phyloP scores from a whole-genome alignment of 805 yeast genomes.

The Yamadazyma insecticola region DNA sequence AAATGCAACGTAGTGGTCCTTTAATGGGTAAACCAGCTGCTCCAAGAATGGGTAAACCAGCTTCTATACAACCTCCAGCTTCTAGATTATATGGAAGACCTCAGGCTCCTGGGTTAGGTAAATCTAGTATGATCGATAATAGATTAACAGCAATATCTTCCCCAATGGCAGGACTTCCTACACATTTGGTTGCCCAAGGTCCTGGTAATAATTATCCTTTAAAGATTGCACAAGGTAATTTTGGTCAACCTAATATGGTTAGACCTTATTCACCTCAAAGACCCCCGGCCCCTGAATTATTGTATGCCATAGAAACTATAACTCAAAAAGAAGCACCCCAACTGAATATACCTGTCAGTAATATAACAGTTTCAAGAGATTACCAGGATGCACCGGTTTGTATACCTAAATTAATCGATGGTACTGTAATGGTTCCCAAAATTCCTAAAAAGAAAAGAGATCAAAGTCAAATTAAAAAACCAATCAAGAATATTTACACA shows the following conservation, averaged over 20 bases:
- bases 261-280: slow-evolving; percentile 16
- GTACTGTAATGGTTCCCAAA: slow-evolving; percentile 27
- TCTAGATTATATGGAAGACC: slow-evolving; percentile 30
- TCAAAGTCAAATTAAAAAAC: slow-evolving; percentile 33
- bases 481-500: slow-evolving; percentile 60
- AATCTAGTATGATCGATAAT: slow-evolving; percentile 15
- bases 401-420: slow-evolving; percentile 24
- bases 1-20: slow-evolving; percentile 17
- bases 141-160: slow-evolving; percentile 17
- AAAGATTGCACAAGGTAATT: slow-evolving; percentile 15
- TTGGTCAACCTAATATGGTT: slow-evolving; percentile 1
- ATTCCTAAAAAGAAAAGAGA: slow-evolving; percentile 27
- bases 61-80: slow-evolving; percentile 42
- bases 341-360: slow-evolving; percentile 2
- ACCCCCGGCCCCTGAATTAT: slow-evolving; percentile 30
- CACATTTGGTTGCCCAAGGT: slow-evolving; percentile 17
- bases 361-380: slow-evolving; percentile 5
- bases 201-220: slow-evolving; percentile 13
- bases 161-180: slow-evolving; percentile 15
- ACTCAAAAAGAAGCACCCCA: slow-evolving; percentile 1
- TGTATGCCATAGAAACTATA: slow-evolving; percentile 10
- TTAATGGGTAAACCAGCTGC: slow-evolving; percentile 29
- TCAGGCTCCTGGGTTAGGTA: slow-evolving; percentile 2
- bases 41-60: slow-evolving; percentile 43
- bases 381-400: slow-evolving; percentile 18